Conservation (phyloP, 1,139 yeast genomes). For the Candida glucosophila region DNA sequence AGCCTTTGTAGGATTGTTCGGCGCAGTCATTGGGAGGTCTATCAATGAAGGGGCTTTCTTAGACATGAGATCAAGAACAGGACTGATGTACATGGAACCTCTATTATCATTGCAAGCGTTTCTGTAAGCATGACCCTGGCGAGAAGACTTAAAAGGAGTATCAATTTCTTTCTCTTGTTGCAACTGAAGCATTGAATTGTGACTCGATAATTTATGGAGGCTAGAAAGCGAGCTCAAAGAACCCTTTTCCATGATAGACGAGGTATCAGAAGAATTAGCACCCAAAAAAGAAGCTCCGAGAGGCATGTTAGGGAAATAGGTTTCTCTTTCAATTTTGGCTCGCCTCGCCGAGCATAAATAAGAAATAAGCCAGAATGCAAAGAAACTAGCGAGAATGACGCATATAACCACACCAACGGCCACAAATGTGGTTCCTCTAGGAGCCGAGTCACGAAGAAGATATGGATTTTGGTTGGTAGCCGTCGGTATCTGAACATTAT, state of each 20-base stretch:
- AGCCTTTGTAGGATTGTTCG: too few species aligned
- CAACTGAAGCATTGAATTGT: conserved; percentile 4
- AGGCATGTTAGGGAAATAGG: conserved; percentile 10
- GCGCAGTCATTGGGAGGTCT: conserved; percentile 16
- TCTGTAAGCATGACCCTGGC: conserved; percentile 18
- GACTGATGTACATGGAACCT: conserved; percentile 31
- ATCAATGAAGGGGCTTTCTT: conserved; percentile 7
- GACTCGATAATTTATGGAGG: conserved; percentile 6
- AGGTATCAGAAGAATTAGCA: conserved; percentile 15
- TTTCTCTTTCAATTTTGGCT: conserved; percentile 33
- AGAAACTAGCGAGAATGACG: conserved; percentile 13
- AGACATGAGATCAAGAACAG: conserved; percentile 17
- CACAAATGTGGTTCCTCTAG: conserved; percentile 35
- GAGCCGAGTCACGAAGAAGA: conserved; percentile 15
- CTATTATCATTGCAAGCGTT: conserved; percentile 10
- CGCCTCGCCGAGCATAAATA: conserved; percentile 15
- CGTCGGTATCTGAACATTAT: conserved; percentile 10
- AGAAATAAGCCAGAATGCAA: conserved; percentile 15
- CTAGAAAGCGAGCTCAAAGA: conserved; percentile 6
- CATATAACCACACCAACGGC: conserved; percentile 30
- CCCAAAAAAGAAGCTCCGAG: conserved; percentile 4
- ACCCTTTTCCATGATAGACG: conserved; percentile 18
- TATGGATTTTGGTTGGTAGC: conserved; percentile 22
- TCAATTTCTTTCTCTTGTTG: conserved; percentile 3
- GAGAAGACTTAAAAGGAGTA: conserved; percentile 4